Base-by-base conservation (phyloP, 139 green algal genomes). In the Asterochloris sp. region DNA sequence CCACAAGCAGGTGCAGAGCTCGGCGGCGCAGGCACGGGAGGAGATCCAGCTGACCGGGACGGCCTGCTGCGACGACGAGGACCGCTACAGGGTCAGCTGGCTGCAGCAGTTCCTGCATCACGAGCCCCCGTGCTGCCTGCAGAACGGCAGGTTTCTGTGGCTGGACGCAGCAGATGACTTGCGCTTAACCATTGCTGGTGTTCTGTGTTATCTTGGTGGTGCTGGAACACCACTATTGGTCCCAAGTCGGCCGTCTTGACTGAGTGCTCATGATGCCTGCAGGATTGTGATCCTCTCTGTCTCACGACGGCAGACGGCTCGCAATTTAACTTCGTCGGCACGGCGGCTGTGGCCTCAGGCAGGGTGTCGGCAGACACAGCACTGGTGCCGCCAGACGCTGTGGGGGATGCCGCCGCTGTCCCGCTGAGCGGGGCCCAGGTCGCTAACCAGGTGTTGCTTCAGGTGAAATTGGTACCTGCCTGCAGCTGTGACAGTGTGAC, bases 391-490 rank as follows among this genome's bases (percentile, higher is more conserved):
- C 86, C 86, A 10, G 69, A 87, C 47, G 86, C 83, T 26, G 80
- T 85, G 11, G 83, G 73, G 28, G 62, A n/a, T 60, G 21, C 61
- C 17, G 63, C 29, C 17, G 28, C 27, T 15, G 24, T 28, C n/a
- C 27, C 27, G 12, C 61, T 85, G 66, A 82, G 69, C 17, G 27
- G 83, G 10, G 89, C 85, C 12, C 87, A 92, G 88, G 83, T 98
- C 17, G 84, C 86, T 62, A 98, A 98, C 85, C 94, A 97, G 89
- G 87, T 87, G 13, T 24, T 73, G 62, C 81, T 97, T 28, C 73
- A 54, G 38, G 38, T 54, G 38, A 54, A 6, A 54, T 6, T 54
- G 38, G 38, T 54, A 54, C 38, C 38, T 54, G 38, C 38, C 38
- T 54, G 6, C 38, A 54, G 38, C 38, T 54, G 4, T 54, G 38